Evolutionary conservation across 257 asterid species (phyloP).

Genomic region (Asclepias syriaca): DNA sequence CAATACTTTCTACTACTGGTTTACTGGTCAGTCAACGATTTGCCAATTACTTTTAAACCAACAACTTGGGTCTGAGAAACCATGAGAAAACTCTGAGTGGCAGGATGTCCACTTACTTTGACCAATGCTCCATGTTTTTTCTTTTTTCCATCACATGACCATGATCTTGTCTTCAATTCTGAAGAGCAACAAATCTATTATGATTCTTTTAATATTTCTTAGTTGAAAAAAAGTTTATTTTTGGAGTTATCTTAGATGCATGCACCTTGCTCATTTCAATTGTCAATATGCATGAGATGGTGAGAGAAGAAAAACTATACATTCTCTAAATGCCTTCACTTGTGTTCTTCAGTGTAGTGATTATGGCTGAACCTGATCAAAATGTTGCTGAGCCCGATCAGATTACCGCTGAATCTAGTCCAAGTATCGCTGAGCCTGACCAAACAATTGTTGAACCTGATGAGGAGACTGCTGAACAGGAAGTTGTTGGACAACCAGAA

Average conservation of each 20-base stretch:
- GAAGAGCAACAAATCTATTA: background rate
- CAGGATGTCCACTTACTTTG: background rate
- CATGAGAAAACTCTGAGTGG: background rate
- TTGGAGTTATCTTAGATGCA: background rate
- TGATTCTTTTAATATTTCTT: background rate
- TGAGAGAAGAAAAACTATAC: background rate
- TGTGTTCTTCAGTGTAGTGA: conserved; percentile 19
- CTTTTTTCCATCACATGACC: background rate
- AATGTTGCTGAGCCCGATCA: conserved; percentile 45
- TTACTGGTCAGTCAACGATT: background rate
- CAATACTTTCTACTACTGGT: background rate
- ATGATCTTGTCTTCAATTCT: background rate
- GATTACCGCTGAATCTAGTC: conserved; percentile 40
- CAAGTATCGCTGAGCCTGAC: conserved; percentile 47
- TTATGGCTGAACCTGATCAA: conserved; percentile 56
- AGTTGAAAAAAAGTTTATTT: background rate
- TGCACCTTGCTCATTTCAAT: background rate
- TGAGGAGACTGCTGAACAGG: conserved; percentile 26
- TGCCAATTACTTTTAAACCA: background rate
- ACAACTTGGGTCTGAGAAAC: background rate
- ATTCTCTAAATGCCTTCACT: background rate
- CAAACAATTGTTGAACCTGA: conserved; percentile 39
- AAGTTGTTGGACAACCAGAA: conserved; percentile 21
- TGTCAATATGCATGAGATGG: background rate
- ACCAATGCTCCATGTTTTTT: background rate